Evolutionary conservation across 441 rosid species (phyloP), one percentile per base, ranked within the genome.

Genomic region (Pelargonium cotyledonis): DNA sequence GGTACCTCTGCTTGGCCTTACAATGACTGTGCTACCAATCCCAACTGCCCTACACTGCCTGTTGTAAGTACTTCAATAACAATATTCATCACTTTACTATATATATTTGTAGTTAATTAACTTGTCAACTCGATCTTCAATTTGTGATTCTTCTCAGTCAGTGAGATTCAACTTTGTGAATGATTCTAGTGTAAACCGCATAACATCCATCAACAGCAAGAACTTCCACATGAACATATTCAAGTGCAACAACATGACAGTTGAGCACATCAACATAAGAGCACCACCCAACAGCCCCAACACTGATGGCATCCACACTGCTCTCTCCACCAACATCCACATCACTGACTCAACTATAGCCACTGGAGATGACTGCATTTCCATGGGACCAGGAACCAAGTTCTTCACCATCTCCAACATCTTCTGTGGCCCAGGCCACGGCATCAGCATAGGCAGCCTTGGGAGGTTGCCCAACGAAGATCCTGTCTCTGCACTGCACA

Each of bases 231-330:
- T 81, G 10, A 60, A 7, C 21, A 4, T 78, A 0, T 76, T 58
- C 16, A 15, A 5, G 1, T 18, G 71, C 65, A 3, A n/a, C 35
- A 6, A 18, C 23, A 11, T 76, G 0, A 68, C 7, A 26, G 7
- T 81, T 1, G 1, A 55, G 4, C 2, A 12, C 1, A 2, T 81
- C n/a, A 66, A 4, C 57, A 51, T 83, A 53, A 69, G 23, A 0
- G 89, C 94, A 3, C 89, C 88, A 0, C 75, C 1, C 6, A 65
- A 68, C 0, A 85, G 90, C 70, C 55, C 67, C 66, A 85, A 85
- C 81, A 88, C 89, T 0, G 88, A 86, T 5, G 94, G 91, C 19
- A 86, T 89, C 69, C 89, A 86, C 70, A 49, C 84, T 0, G 87
- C 84, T 0, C 63, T 81, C 65, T 76, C 87, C 1, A 70, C 10